phyloP scores from a whole-genome alignment of 148 eudicot species.

The Silene latifolia region DNA sequence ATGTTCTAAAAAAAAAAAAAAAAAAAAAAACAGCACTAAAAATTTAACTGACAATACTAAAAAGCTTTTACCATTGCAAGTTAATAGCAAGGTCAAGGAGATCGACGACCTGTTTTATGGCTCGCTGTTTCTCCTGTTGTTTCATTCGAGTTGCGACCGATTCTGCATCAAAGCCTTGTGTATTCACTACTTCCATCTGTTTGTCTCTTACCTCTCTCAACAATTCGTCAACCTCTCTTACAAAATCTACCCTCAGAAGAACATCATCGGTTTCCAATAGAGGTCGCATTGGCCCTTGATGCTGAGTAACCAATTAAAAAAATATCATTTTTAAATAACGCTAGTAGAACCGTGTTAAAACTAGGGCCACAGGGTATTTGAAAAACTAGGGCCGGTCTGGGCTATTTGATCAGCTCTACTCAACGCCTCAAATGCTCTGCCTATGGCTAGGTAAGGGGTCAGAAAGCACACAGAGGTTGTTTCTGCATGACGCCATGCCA shows the following conservation, averaged over 20 bases:
- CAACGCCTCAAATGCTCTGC: too few relatives aligned
- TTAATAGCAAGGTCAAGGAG: slow-evolving; percentile 73
- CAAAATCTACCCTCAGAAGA: slow-evolving; percentile 80
- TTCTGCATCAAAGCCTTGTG: slow-evolving; percentile 68
- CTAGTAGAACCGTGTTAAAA: neutral
- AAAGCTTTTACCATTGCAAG: slow-evolving; percentile 50
- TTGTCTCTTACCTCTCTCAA: slow-evolving; percentile 72
- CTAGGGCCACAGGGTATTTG: too few relatives aligned
- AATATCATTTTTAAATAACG: neutral
- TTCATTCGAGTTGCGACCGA: slow-evolving; percentile 81
- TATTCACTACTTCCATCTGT: slow-evolving; percentile 26
- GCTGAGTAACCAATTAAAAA: slow-evolving; percentile 41
- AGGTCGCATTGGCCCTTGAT: slow-evolving; percentile 74
- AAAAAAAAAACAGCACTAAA: too few relatives aligned
- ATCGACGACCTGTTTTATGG: slow-evolving; percentile 59
- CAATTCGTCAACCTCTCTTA: slow-evolving; percentile 69
- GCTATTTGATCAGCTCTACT: too few relatives aligned
- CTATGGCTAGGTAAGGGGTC: too few relatives aligned
- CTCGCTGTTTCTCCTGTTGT: slow-evolving; percentile 74
- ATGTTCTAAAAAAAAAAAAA: too few relatives aligned
- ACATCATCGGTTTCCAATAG: slow-evolving; percentile 63
- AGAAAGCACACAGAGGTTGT: too few relatives aligned
- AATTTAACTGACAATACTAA: too few relatives aligned
- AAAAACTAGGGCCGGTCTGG: too few relatives aligned
- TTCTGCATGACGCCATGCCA: too few relatives aligned